These are phyloP conservation scores for Capsicum pubescens DNA, from an alignment of 257 asterid genomes.

Conservation along the genomic window DNA sequence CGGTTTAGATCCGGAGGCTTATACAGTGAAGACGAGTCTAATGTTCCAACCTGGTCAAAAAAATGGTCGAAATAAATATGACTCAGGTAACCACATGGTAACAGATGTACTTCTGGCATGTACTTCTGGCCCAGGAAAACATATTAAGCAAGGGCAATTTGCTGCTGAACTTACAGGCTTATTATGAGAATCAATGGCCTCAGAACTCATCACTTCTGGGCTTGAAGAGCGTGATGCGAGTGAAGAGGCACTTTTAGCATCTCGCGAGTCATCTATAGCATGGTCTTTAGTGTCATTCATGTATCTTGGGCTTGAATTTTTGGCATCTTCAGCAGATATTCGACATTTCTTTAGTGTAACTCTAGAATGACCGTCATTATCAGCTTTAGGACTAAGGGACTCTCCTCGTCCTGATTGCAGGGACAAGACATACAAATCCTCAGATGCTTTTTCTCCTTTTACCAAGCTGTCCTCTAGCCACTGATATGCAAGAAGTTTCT, in stretches of 20 bases:
- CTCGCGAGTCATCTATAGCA: constrained; percentile 38
- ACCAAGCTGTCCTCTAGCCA: constrained; percentile 91
- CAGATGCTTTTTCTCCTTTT: constrained; percentile 67
- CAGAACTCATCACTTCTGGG: constrained; percentile 57
- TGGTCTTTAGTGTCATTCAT: constrained; percentile 30
- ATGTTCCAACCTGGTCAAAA: constrained; percentile 55
- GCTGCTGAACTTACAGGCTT: constrained; percentile 48
- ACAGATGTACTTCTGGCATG: neutral
- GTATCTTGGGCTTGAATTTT: constrained; percentile 39
- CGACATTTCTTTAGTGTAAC: constrained; percentile 54
- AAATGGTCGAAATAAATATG: constrained; percentile 21
- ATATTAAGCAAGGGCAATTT: neutral
- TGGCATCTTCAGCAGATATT: constrained; percentile 47
- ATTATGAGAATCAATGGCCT: constrained; percentile 40
- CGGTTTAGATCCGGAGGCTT: constrained; percentile 88
- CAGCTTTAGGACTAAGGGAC: constrained; percentile 32
- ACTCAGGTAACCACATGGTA: neutral
- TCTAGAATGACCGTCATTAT: constrained; percentile 37
- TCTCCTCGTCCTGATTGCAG: constrained; percentile 39
- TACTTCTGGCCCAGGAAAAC: neutral
- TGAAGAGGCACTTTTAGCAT: constrained; percentile 48
- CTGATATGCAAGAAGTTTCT: constrained; percentile 74
- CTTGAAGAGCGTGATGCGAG: constrained; percentile 47
- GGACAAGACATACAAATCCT: constrained; percentile 62
- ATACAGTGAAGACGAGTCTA: constrained; percentile 64